These are phyloP conservation scores for Trichoderma citrinoviride DNA, from an alignment of 2,329 filamentous ascomycete genomes.

Conservation along the genomic window DNA sequence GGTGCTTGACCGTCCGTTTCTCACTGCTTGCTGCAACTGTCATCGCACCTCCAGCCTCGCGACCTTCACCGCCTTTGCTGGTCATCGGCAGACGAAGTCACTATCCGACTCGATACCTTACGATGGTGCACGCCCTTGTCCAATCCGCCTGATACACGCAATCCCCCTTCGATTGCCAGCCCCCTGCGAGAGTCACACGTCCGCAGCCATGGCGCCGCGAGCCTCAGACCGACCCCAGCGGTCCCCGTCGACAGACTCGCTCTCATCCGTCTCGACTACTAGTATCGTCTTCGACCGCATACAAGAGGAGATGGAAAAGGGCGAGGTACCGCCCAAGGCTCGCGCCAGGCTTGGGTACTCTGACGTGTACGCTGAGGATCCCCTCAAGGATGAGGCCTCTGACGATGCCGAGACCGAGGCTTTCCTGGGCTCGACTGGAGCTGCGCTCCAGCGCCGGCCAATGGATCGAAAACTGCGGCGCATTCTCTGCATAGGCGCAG, in stretches of 20 bases:
- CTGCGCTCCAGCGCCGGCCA: conserved; percentile 44
- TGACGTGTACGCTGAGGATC: conserved; percentile 38
- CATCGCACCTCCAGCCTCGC: background rate
- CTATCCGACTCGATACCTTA: background rate
- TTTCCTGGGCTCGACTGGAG: conserved; percentile 44
- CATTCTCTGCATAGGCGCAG: conserved; percentile 58
- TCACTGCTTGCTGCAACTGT: background rate
- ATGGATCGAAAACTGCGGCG: conserved; percentile 66
- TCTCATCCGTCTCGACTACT: conserved; percentile 78
- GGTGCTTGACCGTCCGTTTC: background rate
- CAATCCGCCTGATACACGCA: conserved; percentile 1
- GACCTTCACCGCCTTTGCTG: no score
- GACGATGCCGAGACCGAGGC: conserved; percentile 50
- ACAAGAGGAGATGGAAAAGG: conserved; percentile 51
- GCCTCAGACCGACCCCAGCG: conserved; percentile 15
- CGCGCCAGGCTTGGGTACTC: conserved; percentile 31
- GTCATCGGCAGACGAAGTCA: background rate
- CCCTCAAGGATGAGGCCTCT: conserved; percentile 28
- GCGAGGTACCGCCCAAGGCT: conserved; percentile 25
- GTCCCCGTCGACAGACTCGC: conserved; percentile 53
- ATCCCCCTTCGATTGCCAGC: background rate
- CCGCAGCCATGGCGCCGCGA: conserved; percentile 15
- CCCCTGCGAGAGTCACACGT: conserved; percentile 1
- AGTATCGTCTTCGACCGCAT: conserved; percentile 79
- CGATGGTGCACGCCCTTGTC: conserved; percentile 1